phyloP scores from a whole-genome alignment of 331 rosid genomes.

The Prunus yedoensis region DNA sequence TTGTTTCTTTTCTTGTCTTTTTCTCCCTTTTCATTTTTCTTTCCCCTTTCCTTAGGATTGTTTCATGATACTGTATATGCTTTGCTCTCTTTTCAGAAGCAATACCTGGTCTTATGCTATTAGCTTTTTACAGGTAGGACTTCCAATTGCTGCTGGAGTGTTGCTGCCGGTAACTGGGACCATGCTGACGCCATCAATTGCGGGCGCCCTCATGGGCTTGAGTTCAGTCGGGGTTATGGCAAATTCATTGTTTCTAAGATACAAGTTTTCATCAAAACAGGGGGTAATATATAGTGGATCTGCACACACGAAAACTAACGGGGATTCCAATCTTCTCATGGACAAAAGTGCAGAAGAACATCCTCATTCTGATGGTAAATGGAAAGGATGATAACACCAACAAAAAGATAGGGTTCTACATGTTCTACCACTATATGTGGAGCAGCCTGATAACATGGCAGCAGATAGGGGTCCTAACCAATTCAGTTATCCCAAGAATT shows the following conservation, averaged over 20 bases:
- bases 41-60: background rate
- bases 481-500: background rate
- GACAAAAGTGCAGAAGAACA: constrained; percentile 18
- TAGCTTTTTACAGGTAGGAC: constrained; percentile 66
- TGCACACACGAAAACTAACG: constrained; percentile 10
- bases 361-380: constrained; percentile 29
- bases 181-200: constrained; percentile 89
- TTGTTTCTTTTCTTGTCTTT: background rate
- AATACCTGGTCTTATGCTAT: constrained; percentile 17
- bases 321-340: constrained; percentile 4
- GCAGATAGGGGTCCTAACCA: background rate
- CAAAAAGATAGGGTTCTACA: background rate
- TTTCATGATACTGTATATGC: background rate
- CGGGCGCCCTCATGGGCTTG: constrained; percentile 95
- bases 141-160: constrained; percentile 94
- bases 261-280: constrained; percentile 60
- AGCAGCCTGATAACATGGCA: constrained; percentile 12
- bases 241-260: constrained; percentile 80
- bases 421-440: constrained; percentile 6
- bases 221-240: constrained; percentile 89
- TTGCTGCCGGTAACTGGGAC: constrained; percentile 84
- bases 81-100: background rate
- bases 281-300: constrained; percentile 38
- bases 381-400: background rate
- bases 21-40: background rate